phyloP scores from a whole-genome alignment of 805 yeast species.

The Naumovozyma dairenensis region DNA sequence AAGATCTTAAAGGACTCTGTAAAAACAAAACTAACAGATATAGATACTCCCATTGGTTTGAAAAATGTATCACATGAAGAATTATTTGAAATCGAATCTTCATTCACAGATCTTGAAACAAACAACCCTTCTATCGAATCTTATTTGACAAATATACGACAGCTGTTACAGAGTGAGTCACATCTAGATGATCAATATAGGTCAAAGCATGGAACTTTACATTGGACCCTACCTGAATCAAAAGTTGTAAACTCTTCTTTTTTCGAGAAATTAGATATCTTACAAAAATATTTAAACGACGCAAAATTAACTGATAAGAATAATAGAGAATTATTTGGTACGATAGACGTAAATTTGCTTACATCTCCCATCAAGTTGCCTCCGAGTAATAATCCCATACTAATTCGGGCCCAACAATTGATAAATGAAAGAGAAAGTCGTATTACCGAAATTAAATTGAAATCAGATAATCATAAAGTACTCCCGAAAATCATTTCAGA shows the following conservation, averaged over 20 bases:
- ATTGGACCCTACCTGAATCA: slow-evolving; percentile 47
- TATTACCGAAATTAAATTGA: slow-evolving; percentile 34
- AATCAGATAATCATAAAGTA: slow-evolving; percentile 38
- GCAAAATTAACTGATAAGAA: slow-evolving; percentile 56
- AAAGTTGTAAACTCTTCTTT: slow-evolving; percentile 32
- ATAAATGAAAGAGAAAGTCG: slow-evolving; percentile 25
- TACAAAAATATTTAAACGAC: slow-evolving; percentile 41
- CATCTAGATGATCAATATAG: slow-evolving; percentile 47
- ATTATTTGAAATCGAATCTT: slow-evolving; percentile 35
- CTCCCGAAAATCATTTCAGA: slow-evolving; percentile 44
- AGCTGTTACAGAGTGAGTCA: slow-evolving; percentile 40
- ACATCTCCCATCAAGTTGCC: slow-evolving; percentile 28
- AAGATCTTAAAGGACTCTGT: slow-evolving; percentile 36
- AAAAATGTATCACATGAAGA: slow-evolving; percentile 45
- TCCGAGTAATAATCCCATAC: slow-evolving; percentile 24
- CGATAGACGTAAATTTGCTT: slow-evolving; percentile 39
- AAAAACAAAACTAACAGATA: slow-evolving; percentile 42
- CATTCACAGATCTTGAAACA: not conserved
- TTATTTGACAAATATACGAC: slow-evolving; percentile 37
- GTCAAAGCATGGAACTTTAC: slow-evolving; percentile 39
- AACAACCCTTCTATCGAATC: slow-evolving; percentile 31
- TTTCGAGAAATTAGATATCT: slow-evolving; percentile 34
- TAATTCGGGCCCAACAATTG: slow-evolving; percentile 30
- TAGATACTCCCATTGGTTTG: too few species aligned
- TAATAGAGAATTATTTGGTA: slow-evolving; percentile 37